Base-by-base conservation (phyloP, 768 basidiomycete genomes). In the Trametes cinnabarina region DNA sequence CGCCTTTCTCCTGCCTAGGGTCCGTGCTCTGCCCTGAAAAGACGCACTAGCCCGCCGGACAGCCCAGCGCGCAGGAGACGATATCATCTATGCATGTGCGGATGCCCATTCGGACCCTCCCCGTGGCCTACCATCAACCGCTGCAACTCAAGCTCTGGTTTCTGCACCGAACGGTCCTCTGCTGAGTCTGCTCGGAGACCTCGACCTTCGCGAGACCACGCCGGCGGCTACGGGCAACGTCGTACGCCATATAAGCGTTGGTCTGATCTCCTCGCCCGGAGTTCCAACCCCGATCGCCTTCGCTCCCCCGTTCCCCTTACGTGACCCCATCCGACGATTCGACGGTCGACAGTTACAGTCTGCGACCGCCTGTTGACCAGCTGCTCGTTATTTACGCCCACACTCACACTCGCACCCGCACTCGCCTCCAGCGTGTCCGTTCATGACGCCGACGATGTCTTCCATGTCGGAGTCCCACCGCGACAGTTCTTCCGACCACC, bases 271-370 rank as follows among this genome's bases (percentile, higher is more conserved):
- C 48, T 23, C 37, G 25, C 59, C 30, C 52, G 43, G 39, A 46
- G 47, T 60, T 65, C 64, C 61, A 65, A 55, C 64, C 64, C 64
- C 64, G 64, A 65, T 65, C 64, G 61, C 61, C 64, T 65, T 65
- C 64, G 60, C 56, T 55, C 58, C 61, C 60, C 61, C 54, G 19
- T 46, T 63, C 42, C 49, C 42, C 55, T 65, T 65, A 65, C 64
- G 64, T 65, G 59, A 65, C 6, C 30, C n/a, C 30, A 12, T 32
- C 30, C 30, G 30, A 32, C 6, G 6, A 6, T 32, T 32, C 30
- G 12, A 32, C 12, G 7, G 30, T 7, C 30, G 30, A 32, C 30
- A n/a, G n/a, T n/a, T n/a, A n/a, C n/a, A n/a, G 30, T 32, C 30
- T 32, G 30, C 30, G 7, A 7, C 30, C 12, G 30, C 6, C 30